Evolutionary conservation across 257 asterid genomes (phyloP).

Genomic region (Sherardia arvensis): DNA sequence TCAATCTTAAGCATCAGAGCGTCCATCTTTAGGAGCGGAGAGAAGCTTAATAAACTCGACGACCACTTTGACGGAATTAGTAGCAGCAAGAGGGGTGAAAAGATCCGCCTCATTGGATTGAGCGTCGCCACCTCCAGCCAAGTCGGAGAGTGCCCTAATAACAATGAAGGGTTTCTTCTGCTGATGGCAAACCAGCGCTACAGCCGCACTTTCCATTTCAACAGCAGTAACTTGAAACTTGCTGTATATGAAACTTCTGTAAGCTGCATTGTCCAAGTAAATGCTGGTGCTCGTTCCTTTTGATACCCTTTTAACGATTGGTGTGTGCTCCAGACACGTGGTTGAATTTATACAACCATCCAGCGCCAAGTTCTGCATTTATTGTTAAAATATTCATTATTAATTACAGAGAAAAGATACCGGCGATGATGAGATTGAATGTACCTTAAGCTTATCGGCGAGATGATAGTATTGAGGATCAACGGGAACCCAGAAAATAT

Average conservation of each 20-base stretch:
- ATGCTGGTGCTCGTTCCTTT: conserved; percentile 41
- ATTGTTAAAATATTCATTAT: not conserved
- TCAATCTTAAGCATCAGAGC: not conserved
- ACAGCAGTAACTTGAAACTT: conserved; percentile 29
- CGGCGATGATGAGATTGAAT: not conserved
- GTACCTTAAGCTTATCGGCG: conserved; percentile 28
- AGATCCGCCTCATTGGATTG: conserved; percentile 39
- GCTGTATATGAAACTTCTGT: conserved; percentile 21
- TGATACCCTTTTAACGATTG: conserved; percentile 21
- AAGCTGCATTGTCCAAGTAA: conserved; percentile 47
- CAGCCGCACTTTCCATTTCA: conserved; percentile 54
- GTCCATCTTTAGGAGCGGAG: not conserved
- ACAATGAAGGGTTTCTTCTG: conserved; percentile 43
- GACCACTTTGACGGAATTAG: conserved; percentile 32
- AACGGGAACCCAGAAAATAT: conserved; percentile 43
- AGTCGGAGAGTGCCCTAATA: conserved; percentile 49
- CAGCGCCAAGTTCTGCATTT: conserved; percentile 16
- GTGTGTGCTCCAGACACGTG: conserved; percentile 26
- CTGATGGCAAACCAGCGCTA: conserved; percentile 38
- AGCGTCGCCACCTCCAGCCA: conserved; percentile 45
- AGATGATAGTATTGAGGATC: conserved; percentile 19
- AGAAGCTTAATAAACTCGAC: conserved; percentile 35
- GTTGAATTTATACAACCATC: conserved; percentile 30
- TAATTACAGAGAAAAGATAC: not conserved
- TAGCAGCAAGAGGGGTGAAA: conserved; percentile 34